Base-by-base conservation (phyloP, 208 protist genomes). In the Crithidia expoeki region DNA sequence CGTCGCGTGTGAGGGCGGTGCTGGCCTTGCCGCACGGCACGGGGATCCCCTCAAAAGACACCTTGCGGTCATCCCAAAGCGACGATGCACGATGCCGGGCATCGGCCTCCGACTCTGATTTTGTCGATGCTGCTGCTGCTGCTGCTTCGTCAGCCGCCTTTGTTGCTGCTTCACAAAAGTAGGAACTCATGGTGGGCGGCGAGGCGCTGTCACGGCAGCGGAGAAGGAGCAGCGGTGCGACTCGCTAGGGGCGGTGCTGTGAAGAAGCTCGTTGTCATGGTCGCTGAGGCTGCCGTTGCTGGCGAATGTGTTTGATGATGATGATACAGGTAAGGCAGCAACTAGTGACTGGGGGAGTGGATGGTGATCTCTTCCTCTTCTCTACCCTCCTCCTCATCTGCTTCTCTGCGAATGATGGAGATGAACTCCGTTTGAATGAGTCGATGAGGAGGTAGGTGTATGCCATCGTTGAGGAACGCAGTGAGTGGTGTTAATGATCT, bases 101-200 rank as follows among this genome's bases (percentile, higher is more conserved):
- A 44, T 14, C 14, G 38, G 10, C 38, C 38, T 44, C 38, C 7
- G 10, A 17, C 2, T 34, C 38, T 46, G 0, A 64, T 56, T 47
- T 27, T 12, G 23, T 33, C 3, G 55, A 63, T 16, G 36, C 10
- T 0, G 2, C 27, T 42, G 28, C 23, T 42, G 5, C 25, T 25
- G 19, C 58, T 7, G 21, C 36, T 16, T 12, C 36, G 23, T 4
- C 38, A 0, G 7, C 17, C 1, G 14, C 53, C 32, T 5, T 14
- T 2, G n/a, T 11, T 28, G n/a, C 11, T 10, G 52, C 38, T n/a
- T 23, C 19, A 7, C 47, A 32, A 9, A 74, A 74, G 51, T 52
- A 66, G 49, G 68, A 51, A 40, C 68, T 66, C 38, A 40, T 60
- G 50, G 7, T 19, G 2, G 68, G 68, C 27, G 68, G 68, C 17